Evolutionary conservation across 495 filamentous ascomycete species (phyloP).

Genomic region (Hapsidospora chrysogenum): DNA sequence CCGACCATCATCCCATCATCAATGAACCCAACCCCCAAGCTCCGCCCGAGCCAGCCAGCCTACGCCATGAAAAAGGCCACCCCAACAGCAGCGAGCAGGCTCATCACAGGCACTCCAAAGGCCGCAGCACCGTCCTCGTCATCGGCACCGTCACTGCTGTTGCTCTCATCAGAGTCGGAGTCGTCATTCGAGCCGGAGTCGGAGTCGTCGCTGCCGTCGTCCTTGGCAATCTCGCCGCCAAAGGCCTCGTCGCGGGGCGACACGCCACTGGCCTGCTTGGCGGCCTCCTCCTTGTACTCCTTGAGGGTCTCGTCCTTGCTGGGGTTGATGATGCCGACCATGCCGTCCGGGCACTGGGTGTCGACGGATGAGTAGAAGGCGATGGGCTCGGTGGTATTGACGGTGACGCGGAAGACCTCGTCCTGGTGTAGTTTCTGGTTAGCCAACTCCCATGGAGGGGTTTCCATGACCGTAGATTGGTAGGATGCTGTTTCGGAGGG

Average conservation of each 20-base stretch:
- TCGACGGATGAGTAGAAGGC: conserved; percentile 35
- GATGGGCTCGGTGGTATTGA: conserved; percentile 35
- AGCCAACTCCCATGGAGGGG: not conserved
- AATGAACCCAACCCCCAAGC: too few species aligned
- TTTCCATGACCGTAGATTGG: not conserved
- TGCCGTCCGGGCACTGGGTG: conserved; percentile 17
- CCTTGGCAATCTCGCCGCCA: conserved; percentile 2
- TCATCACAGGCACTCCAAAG: not conserved
- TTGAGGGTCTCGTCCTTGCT: conserved; percentile 4
- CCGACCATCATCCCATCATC: too few species aligned
- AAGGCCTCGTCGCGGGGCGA: not conserved
- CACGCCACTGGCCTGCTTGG: not conserved
- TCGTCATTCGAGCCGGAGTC: not conserved
- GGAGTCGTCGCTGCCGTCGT: not conserved
- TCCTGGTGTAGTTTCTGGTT: conserved; percentile 4
- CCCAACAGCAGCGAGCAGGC: not conserved
- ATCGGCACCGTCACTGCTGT: not conserved
- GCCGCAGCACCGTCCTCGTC: too few species aligned
- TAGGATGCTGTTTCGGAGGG: not conserved
- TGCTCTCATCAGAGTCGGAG: too few species aligned
- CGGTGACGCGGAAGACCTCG: conserved; percentile 27
- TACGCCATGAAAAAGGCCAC: conserved; percentile 1
- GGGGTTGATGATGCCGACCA: conserved; percentile 20
- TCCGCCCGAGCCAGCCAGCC: too few species aligned
- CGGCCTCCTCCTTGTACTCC: conserved; percentile 5